Evolutionary conservation across 2,329 filamentous ascomycete genomes (phyloP).

Genomic region (Fusarium musae): DNA sequence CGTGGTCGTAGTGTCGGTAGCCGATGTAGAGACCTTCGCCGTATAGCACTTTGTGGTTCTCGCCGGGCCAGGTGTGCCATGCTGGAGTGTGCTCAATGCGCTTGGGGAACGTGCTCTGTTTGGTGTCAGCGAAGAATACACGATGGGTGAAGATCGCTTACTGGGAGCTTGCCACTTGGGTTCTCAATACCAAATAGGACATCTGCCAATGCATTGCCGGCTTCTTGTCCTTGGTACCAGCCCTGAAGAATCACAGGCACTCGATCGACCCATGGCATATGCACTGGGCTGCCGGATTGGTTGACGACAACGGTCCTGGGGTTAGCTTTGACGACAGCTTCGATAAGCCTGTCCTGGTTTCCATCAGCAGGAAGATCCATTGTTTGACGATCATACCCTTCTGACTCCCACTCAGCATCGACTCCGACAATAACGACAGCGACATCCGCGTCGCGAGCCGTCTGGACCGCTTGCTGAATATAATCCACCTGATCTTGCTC

Average conservation of each 20-base stretch:
- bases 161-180: slow-evolving; percentile 77
- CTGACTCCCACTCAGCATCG: slow-evolving; percentile 80
- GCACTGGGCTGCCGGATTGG: slow-evolving; percentile 52
- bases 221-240: slow-evolving; percentile 68
- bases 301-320: slow-evolving; percentile 74
- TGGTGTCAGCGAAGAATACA: neutral
- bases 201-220: slow-evolving; percentile 74
- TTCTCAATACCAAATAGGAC: slow-evolving; percentile 75
- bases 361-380: slow-evolving; percentile 73
- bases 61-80: slow-evolving; percentile 78
- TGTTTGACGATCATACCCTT: slow-evolving; percentile 79
- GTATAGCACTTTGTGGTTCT: slow-evolving; percentile 75
- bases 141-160: slow-evolving; percentile 1
- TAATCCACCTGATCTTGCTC: slow-evolving; percentile 71
- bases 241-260: slow-evolving; percentile 74
- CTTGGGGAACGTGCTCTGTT: slow-evolving; percentile 71
- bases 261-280: slow-evolving; percentile 74
- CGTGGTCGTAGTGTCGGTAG: slow-evolving; percentile 77
- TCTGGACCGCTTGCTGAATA: slow-evolving; percentile 71
- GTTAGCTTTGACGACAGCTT: slow-evolving; percentile 71
- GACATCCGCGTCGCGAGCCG: slow-evolving; percentile 71
- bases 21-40: slow-evolving; percentile 80
- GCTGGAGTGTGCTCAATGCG: slow-evolving; percentile 74
- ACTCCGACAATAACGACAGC: slow-evolving; percentile 76
- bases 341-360: slow-evolving; percentile 67